phyloP scores from a whole-genome alignment of 1,284 basidiomycete species.

The Phenoliferia sp. region DNA sequence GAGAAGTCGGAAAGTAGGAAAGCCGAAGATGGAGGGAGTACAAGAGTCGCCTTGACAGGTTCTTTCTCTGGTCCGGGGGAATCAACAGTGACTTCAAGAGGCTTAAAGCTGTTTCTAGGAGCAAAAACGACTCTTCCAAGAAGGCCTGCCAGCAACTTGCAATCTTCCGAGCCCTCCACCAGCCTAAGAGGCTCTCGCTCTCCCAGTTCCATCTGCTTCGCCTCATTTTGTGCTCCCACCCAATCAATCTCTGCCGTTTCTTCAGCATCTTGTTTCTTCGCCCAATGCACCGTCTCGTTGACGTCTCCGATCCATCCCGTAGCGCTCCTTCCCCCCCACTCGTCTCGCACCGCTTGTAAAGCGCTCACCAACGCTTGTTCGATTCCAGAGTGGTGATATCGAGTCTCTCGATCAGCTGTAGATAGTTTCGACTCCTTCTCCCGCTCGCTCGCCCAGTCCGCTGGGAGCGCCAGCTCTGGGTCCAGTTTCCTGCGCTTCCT shows the following conservation, averaged over 20 bases:
- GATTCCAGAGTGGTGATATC: constrained; percentile 16
- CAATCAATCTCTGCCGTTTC: constrained; percentile 4
- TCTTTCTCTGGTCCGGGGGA: background rate
- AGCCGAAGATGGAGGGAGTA: constrained; percentile 19
- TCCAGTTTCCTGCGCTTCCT: constrained; percentile 10
- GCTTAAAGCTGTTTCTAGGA: background rate
- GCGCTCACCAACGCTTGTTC: constrained; percentile 7
- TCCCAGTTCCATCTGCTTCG: background rate
- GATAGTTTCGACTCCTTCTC: constrained; percentile 3
- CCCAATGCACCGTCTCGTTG: background rate
- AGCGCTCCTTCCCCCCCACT: background rate
- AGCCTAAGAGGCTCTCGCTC: background rate
- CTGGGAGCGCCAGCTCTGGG: constrained; percentile 9
- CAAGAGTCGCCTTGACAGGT: background rate
- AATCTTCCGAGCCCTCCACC: background rate
- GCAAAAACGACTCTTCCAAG: constrained; percentile 10
- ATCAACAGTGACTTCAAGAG: too few relatives aligned
- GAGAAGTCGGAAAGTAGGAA: constrained; percentile 23
- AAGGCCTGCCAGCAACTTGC: background rate
- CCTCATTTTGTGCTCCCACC: background rate
- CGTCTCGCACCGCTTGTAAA: constrained; percentile 10
- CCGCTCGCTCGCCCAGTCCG: constrained; percentile 7
- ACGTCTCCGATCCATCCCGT: constrained; percentile 2
- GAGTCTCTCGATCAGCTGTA: constrained; percentile 10
- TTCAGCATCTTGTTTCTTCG: background rate